Conservation (phyloP, 1,284 basidiomycete species). For the Rhizoctonia solani region DNA sequence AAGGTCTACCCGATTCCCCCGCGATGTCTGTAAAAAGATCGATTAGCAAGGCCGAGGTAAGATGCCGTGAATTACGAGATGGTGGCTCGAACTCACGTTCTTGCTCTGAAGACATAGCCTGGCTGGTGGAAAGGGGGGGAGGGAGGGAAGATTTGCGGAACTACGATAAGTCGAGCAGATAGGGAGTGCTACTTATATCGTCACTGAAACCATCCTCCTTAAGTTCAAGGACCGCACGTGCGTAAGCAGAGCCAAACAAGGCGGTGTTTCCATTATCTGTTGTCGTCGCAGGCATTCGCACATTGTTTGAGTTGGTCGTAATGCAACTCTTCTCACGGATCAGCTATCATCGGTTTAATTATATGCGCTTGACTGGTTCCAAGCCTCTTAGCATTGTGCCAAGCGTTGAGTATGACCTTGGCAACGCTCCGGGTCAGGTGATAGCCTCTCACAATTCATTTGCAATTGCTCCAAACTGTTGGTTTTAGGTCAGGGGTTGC, state of each 20-base stretch:
- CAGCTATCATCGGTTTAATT: background rate
- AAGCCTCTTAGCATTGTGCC: constrained; percentile 20
- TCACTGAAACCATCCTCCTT: no score
- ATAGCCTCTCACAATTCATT: background rate
- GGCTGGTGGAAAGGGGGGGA: no score
- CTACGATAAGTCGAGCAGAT: no score
- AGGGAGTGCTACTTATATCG: no score
- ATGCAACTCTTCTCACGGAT: no score
- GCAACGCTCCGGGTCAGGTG: background rate
- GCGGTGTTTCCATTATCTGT: no score
- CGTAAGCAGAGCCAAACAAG: no score
- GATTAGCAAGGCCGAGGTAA: background rate
- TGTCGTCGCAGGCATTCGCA: no score
- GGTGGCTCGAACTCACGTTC: no score
- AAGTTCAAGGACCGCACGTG: no score
- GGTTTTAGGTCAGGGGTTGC: background rate
- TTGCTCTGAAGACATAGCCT: background rate
- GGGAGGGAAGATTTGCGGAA: no score
- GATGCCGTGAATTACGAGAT: background rate
- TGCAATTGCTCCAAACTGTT: background rate
- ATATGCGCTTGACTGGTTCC: background rate
- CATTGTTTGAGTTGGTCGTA: no score
- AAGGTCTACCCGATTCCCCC: background rate
- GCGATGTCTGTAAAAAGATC: background rate
- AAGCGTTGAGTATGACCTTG: background rate